Evolutionary conservation across 164 flowering plant species (phyloP).

Genomic region (Annona squamosa): DNA sequence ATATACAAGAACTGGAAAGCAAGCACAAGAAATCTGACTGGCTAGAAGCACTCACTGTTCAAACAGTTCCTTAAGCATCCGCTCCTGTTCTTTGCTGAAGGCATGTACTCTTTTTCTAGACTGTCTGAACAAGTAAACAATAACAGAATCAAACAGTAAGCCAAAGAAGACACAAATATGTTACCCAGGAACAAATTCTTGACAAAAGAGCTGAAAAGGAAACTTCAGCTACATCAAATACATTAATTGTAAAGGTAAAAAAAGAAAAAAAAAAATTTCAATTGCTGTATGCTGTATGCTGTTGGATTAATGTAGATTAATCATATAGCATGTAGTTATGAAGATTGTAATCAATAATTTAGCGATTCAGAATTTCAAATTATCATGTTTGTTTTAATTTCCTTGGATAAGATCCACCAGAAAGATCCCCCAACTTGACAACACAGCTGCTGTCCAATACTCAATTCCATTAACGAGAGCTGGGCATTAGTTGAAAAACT

Average conservation of each 20-base stretch:
- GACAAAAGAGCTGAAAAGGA: not conserved
- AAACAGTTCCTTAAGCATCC: slow-evolving; percentile 49
- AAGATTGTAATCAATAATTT: not conserved
- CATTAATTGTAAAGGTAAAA: not conserved
- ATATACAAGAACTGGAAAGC: not conserved
- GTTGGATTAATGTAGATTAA: not conserved
- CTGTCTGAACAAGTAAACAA: slow-evolving; percentile 23
- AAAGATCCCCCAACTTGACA: not conserved
- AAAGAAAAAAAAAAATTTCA: no score
- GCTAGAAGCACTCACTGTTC: slow-evolving; percentile 56
- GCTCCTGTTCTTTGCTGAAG: slow-evolving; percentile 64
- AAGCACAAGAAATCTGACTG: not conserved
- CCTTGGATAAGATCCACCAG: not conserved
- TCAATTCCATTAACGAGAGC: not conserved
- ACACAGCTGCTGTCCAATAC: no score
- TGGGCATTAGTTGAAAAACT: not conserved
- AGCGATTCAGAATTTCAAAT: not conserved
- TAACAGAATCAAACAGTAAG: not conserved
- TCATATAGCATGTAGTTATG: not conserved
- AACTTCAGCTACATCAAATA: not conserved
- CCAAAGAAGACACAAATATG: not conserved
- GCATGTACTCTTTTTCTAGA: slow-evolving; percentile 61
- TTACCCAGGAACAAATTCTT: not conserved
- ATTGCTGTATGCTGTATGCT: not conserved
- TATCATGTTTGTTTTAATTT: not conserved